A percentile compares a stretch with the other conserved stretches of the same genome.
Evolutionary conservation across 2,329 filamentous ascomycete genomes (phyloP).

Genomic region (Phyllosticta paracitricarpa): DNA sequence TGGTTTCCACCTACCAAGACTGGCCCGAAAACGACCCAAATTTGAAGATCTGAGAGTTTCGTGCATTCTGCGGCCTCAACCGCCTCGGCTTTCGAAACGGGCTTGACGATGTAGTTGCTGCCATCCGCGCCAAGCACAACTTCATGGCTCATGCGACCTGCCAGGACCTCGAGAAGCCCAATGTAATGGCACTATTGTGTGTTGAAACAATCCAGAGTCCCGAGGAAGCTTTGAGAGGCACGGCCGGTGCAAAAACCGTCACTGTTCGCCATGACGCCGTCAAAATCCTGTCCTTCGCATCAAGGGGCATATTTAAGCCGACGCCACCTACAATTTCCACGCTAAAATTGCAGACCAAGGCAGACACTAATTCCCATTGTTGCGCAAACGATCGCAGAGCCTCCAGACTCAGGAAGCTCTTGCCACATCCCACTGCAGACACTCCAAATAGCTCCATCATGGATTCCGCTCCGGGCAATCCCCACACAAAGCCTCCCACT

Average conservation of each 20-base stretch:
- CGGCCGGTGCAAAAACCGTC: background rate
- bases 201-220: background rate
- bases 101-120: background rate
- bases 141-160: background rate
- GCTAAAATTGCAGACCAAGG: too few relatives aligned
- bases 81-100: background rate
- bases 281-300: background rate
- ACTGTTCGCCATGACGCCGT: background rate
- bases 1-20: too few relatives aligned
- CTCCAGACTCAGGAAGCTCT: background rate
- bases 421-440: background rate
- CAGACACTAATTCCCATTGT: too few relatives aligned
- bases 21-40: background rate
- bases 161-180: background rate
- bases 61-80: background rate
- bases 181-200: background rate
- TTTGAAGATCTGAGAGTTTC: background rate
- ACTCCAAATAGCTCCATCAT: background rate
- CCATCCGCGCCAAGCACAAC: background rate
- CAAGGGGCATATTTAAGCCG: too few relatives aligned
- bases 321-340: too few relatives aligned
- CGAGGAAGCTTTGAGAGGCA: background rate
- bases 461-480: background rate
- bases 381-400: too few relatives aligned
- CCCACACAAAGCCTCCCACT: background rate